Percentiles rank a stretch among this genome's conserved stretches.
Conservation (phyloP, 805 yeast species). For the Candida oleophila region DNA sequence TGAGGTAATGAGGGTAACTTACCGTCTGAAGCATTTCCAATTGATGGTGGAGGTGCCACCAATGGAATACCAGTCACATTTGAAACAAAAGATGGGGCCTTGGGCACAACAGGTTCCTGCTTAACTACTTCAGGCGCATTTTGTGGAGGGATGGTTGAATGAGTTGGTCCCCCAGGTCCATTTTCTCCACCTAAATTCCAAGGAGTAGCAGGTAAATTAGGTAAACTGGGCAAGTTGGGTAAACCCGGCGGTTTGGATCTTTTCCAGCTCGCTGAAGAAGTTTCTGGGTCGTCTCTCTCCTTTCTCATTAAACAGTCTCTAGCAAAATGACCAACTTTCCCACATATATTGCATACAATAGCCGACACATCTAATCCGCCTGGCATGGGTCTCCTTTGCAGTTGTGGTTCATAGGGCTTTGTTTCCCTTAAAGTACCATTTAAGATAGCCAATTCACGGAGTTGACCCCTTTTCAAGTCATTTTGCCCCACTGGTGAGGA, state of each 20-base stretch:
- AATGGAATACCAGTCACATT: neutral
- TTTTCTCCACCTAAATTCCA: neutral
- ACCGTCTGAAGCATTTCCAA: conserved; percentile 5
- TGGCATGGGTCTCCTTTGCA: conserved; percentile 15
- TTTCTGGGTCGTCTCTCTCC: neutral
- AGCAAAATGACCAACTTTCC: conserved; percentile 81
- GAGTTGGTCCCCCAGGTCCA: neutral
- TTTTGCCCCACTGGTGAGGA: conserved; percentile 91
- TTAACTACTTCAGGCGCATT: neutral
- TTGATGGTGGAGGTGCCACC: conserved; percentile 9
- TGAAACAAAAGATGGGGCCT: neutral
- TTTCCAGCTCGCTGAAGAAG: neutral
- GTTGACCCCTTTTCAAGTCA: conserved; percentile 84
- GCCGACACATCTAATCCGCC: conserved; percentile 44
- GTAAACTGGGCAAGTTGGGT: conserved; percentile 1
- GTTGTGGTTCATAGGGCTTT: conserved; percentile 52
- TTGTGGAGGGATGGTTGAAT: neutral
- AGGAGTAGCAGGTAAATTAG: conserved; percentile 8
- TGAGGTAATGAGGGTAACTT: conserved; percentile 2
- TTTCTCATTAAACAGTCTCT: conserved; percentile 75
- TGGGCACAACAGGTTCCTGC: neutral
- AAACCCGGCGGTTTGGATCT: too few species aligned
- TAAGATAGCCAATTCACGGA: conserved; percentile 86
- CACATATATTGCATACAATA: conserved; percentile 76
- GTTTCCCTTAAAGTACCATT: conserved; percentile 90